Conservation (phyloP, 495 filamentous ascomycete genomes). For the Tetracladium setigerum region DNA sequence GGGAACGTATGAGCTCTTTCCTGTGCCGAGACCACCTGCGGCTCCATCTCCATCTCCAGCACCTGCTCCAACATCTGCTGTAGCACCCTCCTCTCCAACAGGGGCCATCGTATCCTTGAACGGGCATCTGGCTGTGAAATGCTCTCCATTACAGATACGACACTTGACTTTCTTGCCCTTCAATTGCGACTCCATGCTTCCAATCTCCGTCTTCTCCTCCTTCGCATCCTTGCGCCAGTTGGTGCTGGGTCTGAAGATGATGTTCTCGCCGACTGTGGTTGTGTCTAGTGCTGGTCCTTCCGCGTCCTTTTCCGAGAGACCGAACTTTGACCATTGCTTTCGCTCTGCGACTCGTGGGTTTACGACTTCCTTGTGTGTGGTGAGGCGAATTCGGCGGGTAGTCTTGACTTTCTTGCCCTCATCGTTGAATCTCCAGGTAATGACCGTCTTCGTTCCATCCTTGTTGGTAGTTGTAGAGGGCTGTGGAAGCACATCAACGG, state of each 20-base stretch:
- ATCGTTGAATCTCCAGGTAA: constrained; percentile 86
- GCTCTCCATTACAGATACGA: constrained; percentile 95
- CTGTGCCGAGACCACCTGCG: constrained; percentile 50
- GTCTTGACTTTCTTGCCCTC: constrained; percentile 93
- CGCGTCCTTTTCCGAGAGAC: constrained; percentile 59
- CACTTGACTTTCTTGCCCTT: constrained; percentile 99
- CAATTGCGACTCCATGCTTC: constrained; percentile 79
- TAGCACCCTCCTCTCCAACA: constrained; percentile 40
- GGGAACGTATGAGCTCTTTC: constrained; percentile 80
- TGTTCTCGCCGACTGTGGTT: constrained; percentile 92
- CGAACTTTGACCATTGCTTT: constrained; percentile 87
- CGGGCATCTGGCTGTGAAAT: constrained; percentile 89
- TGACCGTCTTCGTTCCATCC: constrained; percentile 93
- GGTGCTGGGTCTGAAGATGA: constrained; percentile 80
- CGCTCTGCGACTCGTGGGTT: constrained; percentile 96
- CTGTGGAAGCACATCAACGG: constrained; percentile 69
- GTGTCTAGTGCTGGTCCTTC: constrained; percentile 68
- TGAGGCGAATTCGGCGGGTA: constrained; percentile 86
- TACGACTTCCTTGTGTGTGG: constrained; percentile 79
- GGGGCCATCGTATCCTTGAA: constrained; percentile 61
- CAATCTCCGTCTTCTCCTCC: constrained; percentile 65
- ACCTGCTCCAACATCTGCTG: constrained; percentile 43
- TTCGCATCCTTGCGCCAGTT: constrained; percentile 87
- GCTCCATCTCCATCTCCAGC: constrained; percentile 27
- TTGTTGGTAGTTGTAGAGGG: constrained; percentile 87